Evolutionary conservation across 345 rosid species (phyloP), one percentile per base, ranked within the genome.

Genomic region (Moricandia moricandioides): DNA sequence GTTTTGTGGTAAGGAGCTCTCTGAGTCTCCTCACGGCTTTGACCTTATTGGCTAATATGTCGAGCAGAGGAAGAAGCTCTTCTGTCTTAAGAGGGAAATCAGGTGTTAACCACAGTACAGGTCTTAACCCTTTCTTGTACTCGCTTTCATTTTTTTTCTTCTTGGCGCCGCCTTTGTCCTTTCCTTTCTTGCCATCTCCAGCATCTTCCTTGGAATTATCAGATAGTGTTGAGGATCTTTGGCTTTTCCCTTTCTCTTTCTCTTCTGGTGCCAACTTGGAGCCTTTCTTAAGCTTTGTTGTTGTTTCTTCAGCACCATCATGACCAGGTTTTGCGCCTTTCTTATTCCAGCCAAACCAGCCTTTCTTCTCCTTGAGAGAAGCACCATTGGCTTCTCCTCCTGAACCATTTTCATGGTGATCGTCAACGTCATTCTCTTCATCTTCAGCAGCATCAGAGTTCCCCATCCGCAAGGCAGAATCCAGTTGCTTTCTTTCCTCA

Each of bases 21-120:
- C 98, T 90, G 17, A 92, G 88, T 78, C 98, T 88, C 88, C 92
- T 86, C 75, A 90, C 67, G 55, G 98, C 96, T 84, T 92, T 92
- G 70, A 92, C 98, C 79, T 92, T 92, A 83, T 92, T 85, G 52
- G 96, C 98, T 77, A 92, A 85, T 83, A 92, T 92, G 79, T 92
- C 98, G 40, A 92, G 90, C 71, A 92, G 82, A 56, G 98, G 98
- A 69, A 92, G 79, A 58, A 92, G 90, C 79, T 92, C 98, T 49
- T 92, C 96, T 0, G 91, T 92, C 84, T 87, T 86, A 29, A 92
- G 79, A 27, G 96, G 96, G 79, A 92, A 92, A 73, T 88, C 94
- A 21, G 96, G 92, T 65, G 98, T 88, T 73, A 92, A 82, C 94
- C 95, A 92, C 54, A 92, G 71, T 45, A 89, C 93, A 80, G 96